Percentiles rank a stretch among this genome's conserved stretches.
Conservation (phyloP, 805 yeast species). For the Metschnikowia chrysomelidarum region DNA sequence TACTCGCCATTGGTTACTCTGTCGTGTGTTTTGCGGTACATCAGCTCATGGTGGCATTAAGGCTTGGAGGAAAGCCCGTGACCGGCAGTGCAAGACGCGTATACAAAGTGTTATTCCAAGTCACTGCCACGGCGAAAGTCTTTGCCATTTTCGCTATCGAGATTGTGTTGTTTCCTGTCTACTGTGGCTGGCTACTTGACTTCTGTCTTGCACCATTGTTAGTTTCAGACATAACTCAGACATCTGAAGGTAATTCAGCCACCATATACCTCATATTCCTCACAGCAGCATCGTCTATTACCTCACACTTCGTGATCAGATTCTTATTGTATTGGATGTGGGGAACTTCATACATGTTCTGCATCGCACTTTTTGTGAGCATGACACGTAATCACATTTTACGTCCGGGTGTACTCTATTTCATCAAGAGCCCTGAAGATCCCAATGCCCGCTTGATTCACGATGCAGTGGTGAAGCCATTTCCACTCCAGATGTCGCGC, state of each 20-base stretch:
- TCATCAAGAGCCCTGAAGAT: constrained; percentile 92
- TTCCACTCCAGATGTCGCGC: constrained; percentile 68
- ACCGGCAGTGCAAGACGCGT: constrained; percentile 49
- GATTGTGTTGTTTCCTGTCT: constrained; percentile 78
- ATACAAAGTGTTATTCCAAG: constrained; percentile 52
- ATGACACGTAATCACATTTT: constrained; percentile 72
- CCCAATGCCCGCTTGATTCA: constrained; percentile 84
- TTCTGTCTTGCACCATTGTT: constrained; percentile 63
- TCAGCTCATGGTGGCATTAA: constrained; percentile 29
- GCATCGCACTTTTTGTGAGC: constrained; percentile 82
- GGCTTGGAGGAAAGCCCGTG: constrained; percentile 42
- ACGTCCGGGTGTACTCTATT: constrained; percentile 86
- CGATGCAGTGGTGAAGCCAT: constrained; percentile 80
- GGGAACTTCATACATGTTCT: constrained; percentile 86
- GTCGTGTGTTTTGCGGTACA: constrained; percentile 25
- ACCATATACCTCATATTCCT: constrained; percentile 21
- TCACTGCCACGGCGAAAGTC: constrained; percentile 68
- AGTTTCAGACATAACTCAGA: constrained; percentile 2
- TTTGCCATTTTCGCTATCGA: constrained; percentile 74
- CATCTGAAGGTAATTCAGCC: constrained; percentile 6
- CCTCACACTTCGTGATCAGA: constrained; percentile 22
- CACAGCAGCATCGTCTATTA: constrained; percentile 21
- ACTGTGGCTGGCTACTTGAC: constrained; percentile 79
- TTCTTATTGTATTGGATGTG: constrained; percentile 50
- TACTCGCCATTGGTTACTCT: constrained; percentile 35